Base-by-base conservation (phyloP, 805 yeast species). In the Candida morakotiae region DNA sequence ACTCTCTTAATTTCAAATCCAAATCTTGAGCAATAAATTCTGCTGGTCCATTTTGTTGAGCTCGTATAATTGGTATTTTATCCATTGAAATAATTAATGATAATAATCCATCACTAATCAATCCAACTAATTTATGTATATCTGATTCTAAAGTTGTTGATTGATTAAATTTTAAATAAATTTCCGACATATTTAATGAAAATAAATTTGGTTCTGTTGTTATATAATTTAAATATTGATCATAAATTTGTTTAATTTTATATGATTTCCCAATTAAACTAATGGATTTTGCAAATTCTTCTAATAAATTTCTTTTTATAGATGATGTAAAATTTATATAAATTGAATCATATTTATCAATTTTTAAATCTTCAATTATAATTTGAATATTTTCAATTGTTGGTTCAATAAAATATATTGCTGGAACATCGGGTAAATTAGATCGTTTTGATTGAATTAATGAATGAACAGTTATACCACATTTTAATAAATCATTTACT, bases 391-490 rank as follows among this genome's bases (percentile, higher is more conserved):
- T 93, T 33, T 77, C 91, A 19, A 73, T 66, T 0, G 93, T 84
- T 5, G 98, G 98, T 40, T 84, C 83, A 23, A 93, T 83, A 50
- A 93, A 91, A 62, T 93, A 93, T 31, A 93, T 77, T 3, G 80
- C 98, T 0, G 98, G 97, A 10, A 91, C 98, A 51, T 93, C 98
- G 1, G 95, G 89, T 35, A 93, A 70, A 1, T 91, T 75, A n/a
- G 89, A 77, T 43, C 98, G 71, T 40, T 74, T 77, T 32, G 87
- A 71, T 38, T 70, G 69, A 38, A 91, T 78, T 34, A 84, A 62
- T 41, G 91, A 72, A 55, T 93, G 98, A 52, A 88, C 82, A 0
- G 99, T 93, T 39, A 93, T 81, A 8, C 98, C 98, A 54, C 87
- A 85, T 47, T 83, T 79, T 48, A 93, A 71, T 47, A 93, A 69